Conservation (phyloP, 2,329 filamentous ascomycete species). For the Aspergillus pseudonomiae region DNA sequence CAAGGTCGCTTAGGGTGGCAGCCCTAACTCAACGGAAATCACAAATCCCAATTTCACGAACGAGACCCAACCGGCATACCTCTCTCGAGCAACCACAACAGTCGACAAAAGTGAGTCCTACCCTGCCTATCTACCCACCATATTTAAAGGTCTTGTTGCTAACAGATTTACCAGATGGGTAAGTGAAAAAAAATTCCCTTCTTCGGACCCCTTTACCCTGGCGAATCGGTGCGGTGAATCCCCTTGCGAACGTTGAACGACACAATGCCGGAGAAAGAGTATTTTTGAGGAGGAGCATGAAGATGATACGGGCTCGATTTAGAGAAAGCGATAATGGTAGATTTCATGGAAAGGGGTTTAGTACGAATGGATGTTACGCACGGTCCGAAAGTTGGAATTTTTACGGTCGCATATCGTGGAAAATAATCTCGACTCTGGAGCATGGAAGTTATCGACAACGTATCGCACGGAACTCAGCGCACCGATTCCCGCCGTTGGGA, state of each 20-base stretch:
- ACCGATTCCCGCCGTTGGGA: slow-evolving; percentile 15
- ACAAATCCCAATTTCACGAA: slow-evolving; percentile 46
- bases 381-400: not conserved
- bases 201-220: slow-evolving; percentile 26
- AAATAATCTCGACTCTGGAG: slow-evolving; percentile 15
- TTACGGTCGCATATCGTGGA: slow-evolving; percentile 14
- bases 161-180: slow-evolving; percentile 60
- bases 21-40: slow-evolving; percentile 47
- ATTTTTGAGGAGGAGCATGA: not conserved
- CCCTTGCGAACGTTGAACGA: slow-evolving; percentile 32
- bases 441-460: slow-evolving; percentile 14
- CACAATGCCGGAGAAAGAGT: slow-evolving; percentile 10
- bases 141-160: slow-evolving; percentile 26
- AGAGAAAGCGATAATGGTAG: not conserved
- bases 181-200: slow-evolving; percentile 47
- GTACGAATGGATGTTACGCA: slow-evolving; percentile 7
- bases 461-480: slow-evolving; percentile 21
- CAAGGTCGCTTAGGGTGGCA: slow-evolving; percentile 48
- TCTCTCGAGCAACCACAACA: slow-evolving; percentile 49
- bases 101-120: slow-evolving; percentile 54
- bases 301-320: not conserved
- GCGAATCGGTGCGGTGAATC: slow-evolving; percentile 34
- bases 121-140: slow-evolving; percentile 20
- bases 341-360: not conserved
- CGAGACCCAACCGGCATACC: slow-evolving; percentile 40